These are phyloP conservation scores for Candida incommunis DNA, from an alignment of 805 yeast genomes.

Conservation along the genomic window DNA sequence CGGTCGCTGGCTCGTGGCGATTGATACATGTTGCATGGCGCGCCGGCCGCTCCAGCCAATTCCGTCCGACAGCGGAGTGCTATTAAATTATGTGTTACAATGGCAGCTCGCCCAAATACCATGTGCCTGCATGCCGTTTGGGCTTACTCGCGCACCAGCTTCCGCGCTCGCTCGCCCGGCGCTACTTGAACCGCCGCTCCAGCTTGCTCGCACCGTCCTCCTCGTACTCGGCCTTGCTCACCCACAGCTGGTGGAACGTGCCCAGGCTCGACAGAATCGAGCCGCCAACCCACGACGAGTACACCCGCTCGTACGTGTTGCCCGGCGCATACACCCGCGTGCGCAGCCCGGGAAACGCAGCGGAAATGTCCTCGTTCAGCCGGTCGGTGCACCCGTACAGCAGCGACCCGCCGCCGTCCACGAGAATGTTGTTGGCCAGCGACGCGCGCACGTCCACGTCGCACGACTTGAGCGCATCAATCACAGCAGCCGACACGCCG, in stretches of 20 bases:
- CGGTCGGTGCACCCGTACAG: constrained; percentile 74
- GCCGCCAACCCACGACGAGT: constrained; percentile 86
- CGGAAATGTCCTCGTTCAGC: constrained; percentile 52
- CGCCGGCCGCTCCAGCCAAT: too few species aligned
- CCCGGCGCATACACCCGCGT: constrained; percentile 76
- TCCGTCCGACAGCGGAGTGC: too few species aligned
- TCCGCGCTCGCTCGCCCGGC: too few species aligned
- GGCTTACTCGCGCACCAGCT: too few species aligned
- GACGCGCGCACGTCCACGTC: constrained; percentile 88
- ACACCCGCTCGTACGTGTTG: constrained; percentile 52
- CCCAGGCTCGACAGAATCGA: constrained; percentile 79
- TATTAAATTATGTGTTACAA: too few species aligned
- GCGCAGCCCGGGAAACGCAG: constrained; percentile 69
- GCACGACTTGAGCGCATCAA: constrained; percentile 30
- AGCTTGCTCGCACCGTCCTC: constrained; percentile 79
- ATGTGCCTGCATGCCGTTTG: too few species aligned
- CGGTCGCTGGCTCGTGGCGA: too few species aligned
- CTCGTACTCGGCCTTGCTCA: constrained; percentile 70
- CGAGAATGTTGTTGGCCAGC: constrained; percentile 73
- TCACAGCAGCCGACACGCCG: constrained; percentile 47
- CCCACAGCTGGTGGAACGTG: constrained; percentile 95
- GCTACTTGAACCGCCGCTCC: constrained; percentile 8
- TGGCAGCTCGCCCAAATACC: too few species aligned
- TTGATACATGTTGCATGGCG: too few species aligned
- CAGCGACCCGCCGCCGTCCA: constrained; percentile 74